phyloP scores from a whole-genome alignment of 1,284 basidiomycete genomes.

The Mycena sp. region DNA sequence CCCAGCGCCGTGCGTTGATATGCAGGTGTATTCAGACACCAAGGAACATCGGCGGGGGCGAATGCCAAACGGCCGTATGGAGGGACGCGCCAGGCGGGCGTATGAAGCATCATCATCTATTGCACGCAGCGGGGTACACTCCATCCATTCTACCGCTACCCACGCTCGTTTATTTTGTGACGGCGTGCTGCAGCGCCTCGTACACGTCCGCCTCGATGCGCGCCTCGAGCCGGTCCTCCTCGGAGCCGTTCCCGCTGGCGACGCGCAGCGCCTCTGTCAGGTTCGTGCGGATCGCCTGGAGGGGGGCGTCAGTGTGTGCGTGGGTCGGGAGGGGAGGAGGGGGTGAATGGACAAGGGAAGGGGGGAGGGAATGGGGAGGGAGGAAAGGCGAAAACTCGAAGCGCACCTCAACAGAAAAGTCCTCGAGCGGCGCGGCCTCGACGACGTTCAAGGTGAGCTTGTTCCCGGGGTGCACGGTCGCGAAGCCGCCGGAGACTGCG shows the following conservation, averaged over 20 bases:
- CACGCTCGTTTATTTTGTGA: too few relatives aligned
- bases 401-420: slow-evolving; percentile 87
- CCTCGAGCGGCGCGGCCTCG: slow-evolving; percentile 93
- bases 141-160: too few relatives aligned
- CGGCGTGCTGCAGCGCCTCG: slow-evolving; percentile 91
- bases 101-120: too few relatives aligned
- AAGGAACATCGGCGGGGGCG: too few relatives aligned
- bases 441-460: slow-evolving; percentile 96
- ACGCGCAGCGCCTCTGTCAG: slow-evolving; percentile 92
- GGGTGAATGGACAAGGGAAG: slow-evolving; percentile 12
- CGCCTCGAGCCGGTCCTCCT: slow-evolving; percentile 95
- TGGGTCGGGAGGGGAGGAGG: background rate
- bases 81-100: too few relatives aligned
- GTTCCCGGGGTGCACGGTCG: slow-evolving; percentile 98
- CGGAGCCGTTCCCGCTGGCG: slow-evolving; percentile 83
- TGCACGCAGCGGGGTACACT: too few relatives aligned
- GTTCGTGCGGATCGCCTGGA: slow-evolving; percentile 88
- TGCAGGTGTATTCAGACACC: too few relatives aligned
- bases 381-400: background rate
- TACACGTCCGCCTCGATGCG: slow-evolving; percentile 97
- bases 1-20: too few relatives aligned
- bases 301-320: too few relatives aligned
- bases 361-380: background rate
- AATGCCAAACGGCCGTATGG: too few relatives aligned
- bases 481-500: slow-evolving; percentile 95